Percentiles rank a stretch among this genome's conserved stretches.
Evolutionary conservation across 306 rosid genomes (phyloP).

Genomic region (Leucaena leucocephala): DNA sequence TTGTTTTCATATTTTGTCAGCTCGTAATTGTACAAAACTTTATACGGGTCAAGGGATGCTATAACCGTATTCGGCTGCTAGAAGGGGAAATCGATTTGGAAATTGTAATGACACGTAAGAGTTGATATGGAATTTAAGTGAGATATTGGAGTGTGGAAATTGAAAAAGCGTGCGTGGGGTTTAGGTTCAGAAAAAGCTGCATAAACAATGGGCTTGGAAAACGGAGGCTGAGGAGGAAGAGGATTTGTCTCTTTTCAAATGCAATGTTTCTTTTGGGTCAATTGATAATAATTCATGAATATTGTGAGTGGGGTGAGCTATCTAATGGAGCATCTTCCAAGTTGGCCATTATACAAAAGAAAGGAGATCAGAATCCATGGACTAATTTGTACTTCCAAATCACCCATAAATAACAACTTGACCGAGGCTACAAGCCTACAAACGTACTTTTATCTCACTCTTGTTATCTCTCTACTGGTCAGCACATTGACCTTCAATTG

Average conservation of each 20-base stretch:
- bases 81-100: background rate
- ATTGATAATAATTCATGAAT: constrained; percentile 10
- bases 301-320: constrained; percentile 11
- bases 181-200: background rate
- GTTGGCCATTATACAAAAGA: constrained; percentile 20
- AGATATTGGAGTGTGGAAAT: background rate
- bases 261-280: background rate
- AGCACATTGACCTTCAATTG: too few species aligned
- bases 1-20: background rate
- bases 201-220: constrained; percentile 1
- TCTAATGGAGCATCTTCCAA: constrained; percentile 35
- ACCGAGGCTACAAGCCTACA: background rate
- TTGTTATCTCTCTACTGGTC: too few species aligned
- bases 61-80: background rate
- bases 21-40: background rate
- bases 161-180: background rate
- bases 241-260: constrained; percentile 8
- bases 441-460: background rate
- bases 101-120: background rate
- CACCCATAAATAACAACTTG: background rate
- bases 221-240: background rate
- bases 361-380: constrained; percentile 9
- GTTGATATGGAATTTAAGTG: background rate
- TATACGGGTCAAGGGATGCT: background rate
- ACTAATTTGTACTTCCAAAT: constrained; percentile 19